A percentile compares a stretch with the other conserved stretches of the same genome.
phyloP scores from a whole-genome alignment of 2,329 filamentous ascomycete genomes.

The Botrytis galanthina region DNA sequence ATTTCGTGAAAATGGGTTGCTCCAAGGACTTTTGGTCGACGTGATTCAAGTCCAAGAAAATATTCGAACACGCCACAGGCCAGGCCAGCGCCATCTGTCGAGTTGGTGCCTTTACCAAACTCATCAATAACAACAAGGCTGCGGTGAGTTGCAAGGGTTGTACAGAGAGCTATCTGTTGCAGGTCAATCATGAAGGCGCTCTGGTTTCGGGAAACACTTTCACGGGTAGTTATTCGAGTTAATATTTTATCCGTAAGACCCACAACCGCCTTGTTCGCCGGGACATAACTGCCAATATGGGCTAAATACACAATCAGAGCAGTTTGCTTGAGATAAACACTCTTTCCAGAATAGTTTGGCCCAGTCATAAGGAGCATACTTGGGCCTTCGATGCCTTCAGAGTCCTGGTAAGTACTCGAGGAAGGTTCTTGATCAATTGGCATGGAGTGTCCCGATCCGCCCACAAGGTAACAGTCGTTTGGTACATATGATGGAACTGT shows the following conservation, averaged over 20 bases:
- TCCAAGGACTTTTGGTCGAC: conserved; percentile 56
- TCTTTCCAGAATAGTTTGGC: conserved; percentile 96
- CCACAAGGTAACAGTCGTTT: conserved; percentile 71
- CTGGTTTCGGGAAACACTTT: conserved; percentile 57
- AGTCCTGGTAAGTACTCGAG: background rate
- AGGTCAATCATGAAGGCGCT: conserved; percentile 74
- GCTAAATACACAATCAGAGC: conserved; percentile 90
- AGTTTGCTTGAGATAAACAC: conserved; percentile 89
- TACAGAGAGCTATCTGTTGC: conserved; percentile 76
- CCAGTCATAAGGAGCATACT: conserved; percentile 82
- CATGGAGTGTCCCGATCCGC: conserved; percentile 49
- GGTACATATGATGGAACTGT: conserved; percentile 77
- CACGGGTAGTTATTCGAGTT: conserved; percentile 75
- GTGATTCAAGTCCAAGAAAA: conserved; percentile 47
- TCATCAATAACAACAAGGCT: conserved; percentile 92
- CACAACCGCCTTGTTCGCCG: conserved; percentile 71
- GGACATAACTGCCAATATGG: conserved; percentile 89
- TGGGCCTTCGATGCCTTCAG: conserved; percentile 42
- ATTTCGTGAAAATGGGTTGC: conserved; percentile 70
- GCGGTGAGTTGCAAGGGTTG: conserved; percentile 69
- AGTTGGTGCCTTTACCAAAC: conserved; percentile 68
- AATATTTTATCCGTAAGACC: conserved; percentile 92
- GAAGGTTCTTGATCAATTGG: conserved; percentile 22
- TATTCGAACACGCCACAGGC: conserved; percentile 57
- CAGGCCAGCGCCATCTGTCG: conserved; percentile 57